Percentiles rank a stretch among this genome's conserved stretches.
phyloP scores from a whole-genome alignment of 306 rosid species.

The Fragaria nilgerrensis region DNA sequence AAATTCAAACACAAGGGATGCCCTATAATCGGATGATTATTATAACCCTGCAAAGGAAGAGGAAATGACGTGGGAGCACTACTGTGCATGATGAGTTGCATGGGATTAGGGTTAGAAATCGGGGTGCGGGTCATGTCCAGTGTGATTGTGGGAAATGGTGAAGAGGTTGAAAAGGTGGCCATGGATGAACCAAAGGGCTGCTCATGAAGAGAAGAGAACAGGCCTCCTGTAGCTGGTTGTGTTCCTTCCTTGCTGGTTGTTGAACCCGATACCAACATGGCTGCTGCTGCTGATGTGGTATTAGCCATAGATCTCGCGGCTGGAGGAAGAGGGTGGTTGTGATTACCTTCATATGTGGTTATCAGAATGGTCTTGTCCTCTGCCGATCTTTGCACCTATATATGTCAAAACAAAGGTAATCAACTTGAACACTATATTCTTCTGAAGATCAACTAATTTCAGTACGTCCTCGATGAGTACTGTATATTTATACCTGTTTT shows the following conservation, averaged over 20 bases:
- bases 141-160: conserved; percentile 48
- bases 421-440: neutral
- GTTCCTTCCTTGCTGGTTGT: conserved; percentile 29
- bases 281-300: conserved; percentile 53
- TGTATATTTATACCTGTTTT: conserved; percentile 28
- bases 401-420: neutral
- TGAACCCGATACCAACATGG: conserved; percentile 46
- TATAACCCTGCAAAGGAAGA: conserved; percentile 27
- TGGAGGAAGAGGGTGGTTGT: conserved; percentile 61
- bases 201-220: conserved; percentile 16
- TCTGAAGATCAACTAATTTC: neutral
- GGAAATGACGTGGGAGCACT: conserved; percentile 23
- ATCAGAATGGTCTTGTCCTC: conserved; percentile 47
- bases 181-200: conserved; percentile 30
- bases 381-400: conserved; percentile 50
- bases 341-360: conserved; percentile 68
- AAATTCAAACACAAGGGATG: conserved; percentile 26
- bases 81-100: neutral
- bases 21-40: conserved; percentile 19
- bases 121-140: conserved; percentile 47
- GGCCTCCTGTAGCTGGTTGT: conserved; percentile 19
- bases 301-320: conserved; percentile 48
- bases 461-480: neutral
- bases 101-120: neutral
- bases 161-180: conserved; percentile 50